Percentiles rank a stretch among this genome's conserved stretches.
phyloP scores from a whole-genome alignment of 2,329 filamentous ascomycete genomes.

The Lasiodiplodia sp. region DNA sequence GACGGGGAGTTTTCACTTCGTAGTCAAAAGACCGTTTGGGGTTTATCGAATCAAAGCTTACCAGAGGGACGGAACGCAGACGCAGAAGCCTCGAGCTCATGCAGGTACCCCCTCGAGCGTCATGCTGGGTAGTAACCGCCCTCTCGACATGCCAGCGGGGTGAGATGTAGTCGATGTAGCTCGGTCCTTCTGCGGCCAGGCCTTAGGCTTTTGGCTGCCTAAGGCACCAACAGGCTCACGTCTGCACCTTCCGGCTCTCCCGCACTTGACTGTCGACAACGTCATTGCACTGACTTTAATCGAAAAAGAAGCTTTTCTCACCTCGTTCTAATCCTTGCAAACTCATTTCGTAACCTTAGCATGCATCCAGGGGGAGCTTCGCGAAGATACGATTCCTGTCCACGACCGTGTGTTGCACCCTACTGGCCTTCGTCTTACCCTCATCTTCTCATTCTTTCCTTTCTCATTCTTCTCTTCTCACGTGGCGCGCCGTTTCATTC shows the following conservation, averaged over 20 bases:
- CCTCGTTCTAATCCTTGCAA: not conserved
- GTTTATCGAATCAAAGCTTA: not conserved
- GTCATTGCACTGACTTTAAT: not conserved
- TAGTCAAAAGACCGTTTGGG: not conserved
- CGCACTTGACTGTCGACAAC: not conserved
- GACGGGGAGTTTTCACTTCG: not conserved
- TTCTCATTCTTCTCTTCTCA: not conserved
- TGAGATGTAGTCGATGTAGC: not conserved
- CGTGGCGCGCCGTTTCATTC: not conserved
- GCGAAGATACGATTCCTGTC: not conserved
- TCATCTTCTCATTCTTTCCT: not conserved
- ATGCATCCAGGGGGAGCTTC: not conserved
- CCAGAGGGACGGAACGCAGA: not conserved
- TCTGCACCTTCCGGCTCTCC: not conserved
- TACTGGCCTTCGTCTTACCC: not conserved
- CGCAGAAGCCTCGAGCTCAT: not conserved
- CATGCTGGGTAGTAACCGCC: not conserved
- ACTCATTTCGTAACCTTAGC: not conserved
- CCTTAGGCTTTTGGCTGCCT: not conserved
- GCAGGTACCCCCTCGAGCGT: not conserved
- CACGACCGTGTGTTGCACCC: not conserved
- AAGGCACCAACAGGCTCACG: not conserved
- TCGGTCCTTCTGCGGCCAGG: slow-evolving; percentile 19
- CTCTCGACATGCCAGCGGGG: not conserved
- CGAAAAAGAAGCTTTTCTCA: not conserved